A percentile compares a stretch with the other conserved stretches of the same genome.
Conservation (phyloP, 2,329 filamentous ascomycete species). For the Penicillium sp. region DNA sequence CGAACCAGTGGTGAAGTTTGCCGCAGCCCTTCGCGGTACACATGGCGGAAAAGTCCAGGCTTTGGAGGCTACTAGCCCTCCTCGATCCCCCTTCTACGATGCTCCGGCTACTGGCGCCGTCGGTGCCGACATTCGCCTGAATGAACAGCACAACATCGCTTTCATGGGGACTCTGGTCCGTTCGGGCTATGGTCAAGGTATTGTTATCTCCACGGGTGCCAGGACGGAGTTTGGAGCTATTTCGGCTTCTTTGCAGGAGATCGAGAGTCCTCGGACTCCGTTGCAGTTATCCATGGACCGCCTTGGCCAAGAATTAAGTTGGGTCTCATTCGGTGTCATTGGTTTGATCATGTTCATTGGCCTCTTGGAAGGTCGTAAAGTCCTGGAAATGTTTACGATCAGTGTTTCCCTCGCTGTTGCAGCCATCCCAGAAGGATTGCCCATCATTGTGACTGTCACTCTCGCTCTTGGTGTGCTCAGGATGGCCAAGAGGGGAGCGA, state of each 20-base stretch:
- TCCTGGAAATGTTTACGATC: slow-evolving; percentile 95
- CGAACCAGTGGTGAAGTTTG: slow-evolving; percentile 76
- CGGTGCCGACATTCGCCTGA: slow-evolving; percentile 62
- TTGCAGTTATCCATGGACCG: slow-evolving; percentile 95
- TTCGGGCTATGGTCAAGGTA: slow-evolving; percentile 88
- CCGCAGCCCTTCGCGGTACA: slow-evolving; percentile 53
- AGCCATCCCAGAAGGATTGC: slow-evolving; percentile 90
- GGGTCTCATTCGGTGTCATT: slow-evolving; percentile 93
- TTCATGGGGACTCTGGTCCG: slow-evolving; percentile 98
- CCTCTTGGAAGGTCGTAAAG: slow-evolving; percentile 78
- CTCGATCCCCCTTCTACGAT: slow-evolving; percentile 55
- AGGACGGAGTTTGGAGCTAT: slow-evolving; percentile 96
- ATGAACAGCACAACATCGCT: slow-evolving; percentile 82
- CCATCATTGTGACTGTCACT: slow-evolving; percentile 97
- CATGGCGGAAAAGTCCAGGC: slow-evolving; percentile 32
- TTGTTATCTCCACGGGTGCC: slow-evolving; percentile 94
- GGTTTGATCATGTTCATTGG: slow-evolving; percentile 88
- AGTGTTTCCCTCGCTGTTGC: slow-evolving; percentile 95
- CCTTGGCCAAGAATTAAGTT: slow-evolving; percentile 92
- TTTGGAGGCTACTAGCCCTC: slow-evolving; percentile 34
- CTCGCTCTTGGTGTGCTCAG: slow-evolving; percentile 89
- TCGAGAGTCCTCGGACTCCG: slow-evolving; percentile 90
- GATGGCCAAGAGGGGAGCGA: slow-evolving; percentile 93
- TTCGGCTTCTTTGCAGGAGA: slow-evolving; percentile 86
- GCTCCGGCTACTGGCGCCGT: slow-evolving; percentile 56